Conservation (phyloP, 495 filamentous ascomycete species). For the Aspergillus mulundensis region DNA sequence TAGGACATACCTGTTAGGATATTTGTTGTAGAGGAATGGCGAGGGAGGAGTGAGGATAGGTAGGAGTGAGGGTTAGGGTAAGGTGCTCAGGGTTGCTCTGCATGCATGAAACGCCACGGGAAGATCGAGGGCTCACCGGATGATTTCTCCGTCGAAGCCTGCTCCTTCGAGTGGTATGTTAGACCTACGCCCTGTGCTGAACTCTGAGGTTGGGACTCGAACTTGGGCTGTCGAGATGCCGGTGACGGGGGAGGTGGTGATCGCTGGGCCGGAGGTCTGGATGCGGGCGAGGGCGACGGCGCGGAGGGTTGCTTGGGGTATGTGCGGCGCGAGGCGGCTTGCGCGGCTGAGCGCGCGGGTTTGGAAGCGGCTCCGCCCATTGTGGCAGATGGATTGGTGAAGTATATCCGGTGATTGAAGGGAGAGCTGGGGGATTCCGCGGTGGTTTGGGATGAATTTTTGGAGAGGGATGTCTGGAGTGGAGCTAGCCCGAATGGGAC, state of each 20-base stretch:
- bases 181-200: conserved; percentile 24
- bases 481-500: not conserved
- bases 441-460: not conserved
- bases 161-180: conserved; percentile 38
- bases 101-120: not conserved
- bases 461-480: not conserved
- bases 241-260: conserved; percentile 25
- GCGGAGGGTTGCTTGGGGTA: conserved; percentile 50
- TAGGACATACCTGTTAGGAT: too few species aligned
- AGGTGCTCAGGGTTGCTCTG: too few species aligned
- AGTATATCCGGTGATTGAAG: not conserved
- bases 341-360: conserved; percentile 50
- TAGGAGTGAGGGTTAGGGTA: not conserved
- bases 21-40: not conserved
- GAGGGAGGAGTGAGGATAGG: not conserved
- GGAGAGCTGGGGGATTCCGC: not conserved
- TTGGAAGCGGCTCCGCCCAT: conserved; percentile 67
- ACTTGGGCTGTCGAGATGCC: conserved; percentile 15
- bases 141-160: conserved; percentile 31
- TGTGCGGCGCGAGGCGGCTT: conserved; percentile 48
- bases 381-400: not conserved
- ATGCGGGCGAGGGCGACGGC: conserved; percentile 24
- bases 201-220: conserved; percentile 5
- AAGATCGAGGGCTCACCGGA: conserved; percentile 20
- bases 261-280: conserved; percentile 18